These are phyloP conservation scores for Lepidium didymum DNA, from an alignment of 345 rosid species.

Conservation along the genomic window DNA sequence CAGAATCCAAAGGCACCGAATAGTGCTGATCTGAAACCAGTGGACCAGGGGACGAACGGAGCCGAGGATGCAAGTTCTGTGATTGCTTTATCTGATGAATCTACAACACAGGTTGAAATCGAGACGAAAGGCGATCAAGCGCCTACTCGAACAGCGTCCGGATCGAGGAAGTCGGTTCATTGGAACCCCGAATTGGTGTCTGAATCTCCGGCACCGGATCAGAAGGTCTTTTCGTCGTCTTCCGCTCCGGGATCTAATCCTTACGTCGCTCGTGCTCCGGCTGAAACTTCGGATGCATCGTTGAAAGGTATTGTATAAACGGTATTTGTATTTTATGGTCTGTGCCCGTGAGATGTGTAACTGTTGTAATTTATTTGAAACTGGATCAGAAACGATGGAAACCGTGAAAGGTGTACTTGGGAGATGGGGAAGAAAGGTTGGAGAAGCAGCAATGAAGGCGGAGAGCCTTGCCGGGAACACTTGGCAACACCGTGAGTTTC, in stretches of 20 bases:
- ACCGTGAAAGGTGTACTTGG: constrained; percentile 42
- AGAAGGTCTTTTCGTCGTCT: neutral
- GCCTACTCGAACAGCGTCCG: constrained; percentile 20
- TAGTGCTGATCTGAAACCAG: constrained; percentile 15
- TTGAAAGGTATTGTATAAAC: constrained; percentile 37
- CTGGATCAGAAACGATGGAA: constrained; percentile 39
- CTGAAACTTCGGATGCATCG: constrained; percentile 30
- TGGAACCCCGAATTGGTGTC: constrained; percentile 63
- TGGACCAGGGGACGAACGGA: constrained; percentile 26
- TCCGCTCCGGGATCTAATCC: constrained; percentile 39
- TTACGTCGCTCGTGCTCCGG: constrained; percentile 35
- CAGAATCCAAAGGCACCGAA: constrained; percentile 5
- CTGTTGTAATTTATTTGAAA: neutral
- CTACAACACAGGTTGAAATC: constrained; percentile 14
- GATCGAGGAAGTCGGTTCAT: constrained; percentile 49
- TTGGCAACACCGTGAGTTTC: constrained; percentile 33
- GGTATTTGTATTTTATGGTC: neutral
- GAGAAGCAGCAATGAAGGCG: constrained; percentile 50
- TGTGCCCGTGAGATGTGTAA: neutral
- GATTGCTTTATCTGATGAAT: constrained; percentile 19
- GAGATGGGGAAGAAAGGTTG: constrained; percentile 49
- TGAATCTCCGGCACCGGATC: constrained; percentile 32
- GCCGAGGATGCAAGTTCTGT: constrained; percentile 24
- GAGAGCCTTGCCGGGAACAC: constrained; percentile 57
- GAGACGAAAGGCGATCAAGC: constrained; percentile 17